phyloP scores from a whole-genome alignment of 805 yeast genomes.

The Yarrowia sp. region DNA sequence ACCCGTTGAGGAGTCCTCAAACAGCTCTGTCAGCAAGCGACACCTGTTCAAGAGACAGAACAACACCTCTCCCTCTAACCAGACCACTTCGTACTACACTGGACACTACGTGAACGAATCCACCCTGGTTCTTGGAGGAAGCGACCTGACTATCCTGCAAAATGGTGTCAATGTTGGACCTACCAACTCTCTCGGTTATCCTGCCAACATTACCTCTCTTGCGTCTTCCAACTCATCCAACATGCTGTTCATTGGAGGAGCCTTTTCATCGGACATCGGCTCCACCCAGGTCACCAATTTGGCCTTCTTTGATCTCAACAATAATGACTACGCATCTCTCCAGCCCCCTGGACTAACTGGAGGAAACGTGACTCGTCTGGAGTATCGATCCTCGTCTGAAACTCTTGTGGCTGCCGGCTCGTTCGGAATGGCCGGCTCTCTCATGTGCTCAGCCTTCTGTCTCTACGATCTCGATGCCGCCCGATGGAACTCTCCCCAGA shows the following conservation, averaged over 20 bases:
- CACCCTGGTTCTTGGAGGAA: constrained; percentile 27
- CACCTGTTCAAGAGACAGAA: background rate
- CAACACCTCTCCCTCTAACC: background rate
- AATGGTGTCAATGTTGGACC: constrained; percentile 49
- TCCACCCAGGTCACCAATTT: constrained; percentile 54
- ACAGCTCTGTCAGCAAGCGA: background rate
- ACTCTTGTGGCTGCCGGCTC: constrained; percentile 75
- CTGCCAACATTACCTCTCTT: constrained; percentile 22
- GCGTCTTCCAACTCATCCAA: constrained; percentile 41
- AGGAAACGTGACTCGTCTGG: constrained; percentile 54
- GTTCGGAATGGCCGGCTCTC: constrained; percentile 64
- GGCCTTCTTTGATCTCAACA: constrained; percentile 59
- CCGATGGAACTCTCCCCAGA: constrained; percentile 60
- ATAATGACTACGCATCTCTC: constrained; percentile 52
- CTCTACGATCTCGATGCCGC: constrained; percentile 62
- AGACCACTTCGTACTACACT: constrained; percentile 13
- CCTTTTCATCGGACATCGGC: constrained; percentile 45
- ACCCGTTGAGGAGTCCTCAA: background rate
- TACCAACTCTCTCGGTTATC: constrained; percentile 43
- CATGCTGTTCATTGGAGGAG: constrained; percentile 49
- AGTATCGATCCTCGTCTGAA: constrained; percentile 53
- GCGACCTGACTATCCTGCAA: constrained; percentile 41
- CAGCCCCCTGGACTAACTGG: constrained; percentile 59
- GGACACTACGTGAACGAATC: constrained; percentile 26
- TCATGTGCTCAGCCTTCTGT: constrained; percentile 69